phyloP scores from a whole-genome alignment of 2,329 filamentous ascomycete genomes.

The Beauveria sp. region DNA sequence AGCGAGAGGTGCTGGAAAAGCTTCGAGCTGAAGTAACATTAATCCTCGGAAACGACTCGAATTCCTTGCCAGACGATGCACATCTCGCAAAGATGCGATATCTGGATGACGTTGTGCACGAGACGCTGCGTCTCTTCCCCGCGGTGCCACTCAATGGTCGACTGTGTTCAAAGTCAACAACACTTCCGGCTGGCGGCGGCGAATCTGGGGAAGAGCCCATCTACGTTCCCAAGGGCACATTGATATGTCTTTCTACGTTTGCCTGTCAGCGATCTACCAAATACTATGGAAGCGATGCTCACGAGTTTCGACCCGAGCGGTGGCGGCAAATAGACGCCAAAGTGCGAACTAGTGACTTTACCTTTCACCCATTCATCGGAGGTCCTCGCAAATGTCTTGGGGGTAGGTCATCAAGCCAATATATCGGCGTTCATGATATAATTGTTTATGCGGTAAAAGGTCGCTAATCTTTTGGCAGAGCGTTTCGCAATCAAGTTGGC shows the following conservation, averaged over 20 bases:
- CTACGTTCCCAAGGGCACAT: background rate
- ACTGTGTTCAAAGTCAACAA: constrained; percentile 4
- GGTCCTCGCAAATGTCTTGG: constrained; percentile 12
- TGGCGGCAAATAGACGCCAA: background rate
- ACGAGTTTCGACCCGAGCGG: background rate
- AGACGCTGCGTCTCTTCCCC: constrained; percentile 10
- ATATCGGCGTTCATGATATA: background rate
- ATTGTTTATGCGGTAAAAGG: background rate
- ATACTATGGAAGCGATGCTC: constrained; percentile 1
- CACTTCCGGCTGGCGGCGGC: background rate
- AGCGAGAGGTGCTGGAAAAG: constrained; percentile 1
- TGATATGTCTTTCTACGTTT: constrained; percentile 4
- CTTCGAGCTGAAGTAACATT: constrained; percentile 1
- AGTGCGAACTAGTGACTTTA: constrained; percentile 4
- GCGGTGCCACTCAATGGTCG: constrained; percentile 10
- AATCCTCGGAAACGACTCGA: background rate
- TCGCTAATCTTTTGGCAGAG: constrained; percentile 6
- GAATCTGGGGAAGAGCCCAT: constrained; percentile 6
- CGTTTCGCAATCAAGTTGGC: constrained; percentile 10
- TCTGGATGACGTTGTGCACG: constrained; percentile 5
- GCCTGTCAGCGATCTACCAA: constrained; percentile 5
- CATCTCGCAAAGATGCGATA: constrained; percentile 5
- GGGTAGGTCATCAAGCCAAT: background rate
- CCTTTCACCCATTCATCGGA: constrained; percentile 12
- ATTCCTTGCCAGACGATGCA: background rate